Evolutionary conservation across 192 early-diverging fungal genomes (phyloP), one percentile per base, ranked within the genome.

Genomic region (Coemansia sp.): DNA sequence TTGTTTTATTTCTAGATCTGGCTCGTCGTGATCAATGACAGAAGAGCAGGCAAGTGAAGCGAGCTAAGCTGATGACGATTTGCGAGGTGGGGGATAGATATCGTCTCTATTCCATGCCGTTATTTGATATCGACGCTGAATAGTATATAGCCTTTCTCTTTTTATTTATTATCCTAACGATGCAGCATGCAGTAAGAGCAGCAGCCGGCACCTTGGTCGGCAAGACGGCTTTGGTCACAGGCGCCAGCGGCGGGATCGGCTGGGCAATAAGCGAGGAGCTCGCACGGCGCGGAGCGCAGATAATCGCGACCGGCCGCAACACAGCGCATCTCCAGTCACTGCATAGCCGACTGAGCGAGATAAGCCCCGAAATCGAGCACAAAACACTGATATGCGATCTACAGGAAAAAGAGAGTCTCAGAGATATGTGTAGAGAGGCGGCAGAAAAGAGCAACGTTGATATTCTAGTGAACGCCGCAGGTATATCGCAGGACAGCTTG

Each of bases 231-330:
- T 39, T 84, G 14, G 71, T 93, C 22, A 87, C 89, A 19, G 91
- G 91, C 0, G 91, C 89, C 0, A 88, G 86, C 23, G 86, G 91
- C 48, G 91, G 91, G 11, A 92, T 93, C 59, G 91, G 91, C 8
- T 62, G 86, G 5, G 84, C 88, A 14, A 85, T 84, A 61, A 85
- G 87, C 6, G 55, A 77, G 34, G 79, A 85, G 14, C 89, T 91
- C 67, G 85, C 87, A 0, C 24, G 54, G 7, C 75, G 85, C 3
- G 87, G 87, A 2, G 84, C 84, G 1, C 71, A 69, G 1, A 58
- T 87, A 16, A 74, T 88, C 19, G 36, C 90, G 4, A 63, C 87
- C 1, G 87, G 89, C 4, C 83, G 85, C 7, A 86, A 58, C 78
- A 80, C 23, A 14, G 60, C 20, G 34, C 67, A 58, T 64, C 81